These are phyloP conservation scores for Podaxis carcinomalis DNA, from an alignment of 768 basidiomycete genomes.

Conservation along the genomic window DNA sequence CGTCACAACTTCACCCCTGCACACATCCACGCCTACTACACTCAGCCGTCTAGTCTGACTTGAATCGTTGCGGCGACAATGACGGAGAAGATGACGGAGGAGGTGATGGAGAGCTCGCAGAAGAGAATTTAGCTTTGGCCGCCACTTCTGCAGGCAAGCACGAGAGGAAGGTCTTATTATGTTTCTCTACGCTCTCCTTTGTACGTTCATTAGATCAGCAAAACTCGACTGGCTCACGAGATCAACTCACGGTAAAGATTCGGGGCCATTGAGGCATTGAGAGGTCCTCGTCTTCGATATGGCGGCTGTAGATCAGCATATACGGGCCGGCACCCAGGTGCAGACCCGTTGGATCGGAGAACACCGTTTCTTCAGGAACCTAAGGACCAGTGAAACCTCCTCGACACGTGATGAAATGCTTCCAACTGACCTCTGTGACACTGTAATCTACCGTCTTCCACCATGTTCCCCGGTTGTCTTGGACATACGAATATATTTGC, in stretches of 20 bases:
- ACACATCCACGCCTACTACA: neutral
- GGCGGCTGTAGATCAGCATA: slow-evolving; percentile 64
- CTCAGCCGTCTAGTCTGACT: neutral
- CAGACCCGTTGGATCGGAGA: slow-evolving; percentile 66
- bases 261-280: slow-evolving; percentile 33
- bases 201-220: neutral
- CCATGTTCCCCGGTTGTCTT: slow-evolving; percentile 59
- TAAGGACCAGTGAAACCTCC: slow-evolving; percentile 21
- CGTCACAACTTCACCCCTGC: neutral
- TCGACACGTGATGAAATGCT: neutral
- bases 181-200: slow-evolving; percentile 29
- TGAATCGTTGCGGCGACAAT: neutral
- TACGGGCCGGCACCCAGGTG: slow-evolving; percentile 78
- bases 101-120: slow-evolving; percentile 1
- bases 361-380: slow-evolving; percentile 68
- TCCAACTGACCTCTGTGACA: slow-evolving; percentile 52
- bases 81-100: neutral
- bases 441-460: slow-evolving; percentile 76
- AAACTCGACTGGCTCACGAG: neutral
- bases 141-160: slow-evolving; percentile 29
- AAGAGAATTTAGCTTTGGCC: slow-evolving; percentile 19
- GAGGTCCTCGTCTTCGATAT: slow-evolving; percentile 31
- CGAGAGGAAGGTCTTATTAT: slow-evolving; percentile 31
- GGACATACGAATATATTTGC: slow-evolving; percentile 76
- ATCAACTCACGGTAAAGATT: slow-evolving; percentile 28